Evolutionary conservation across 108 stramenopile genomes (phyloP), one percentile per base, ranked within the genome.

Genomic region (Discostella stelligeroides): DNA sequence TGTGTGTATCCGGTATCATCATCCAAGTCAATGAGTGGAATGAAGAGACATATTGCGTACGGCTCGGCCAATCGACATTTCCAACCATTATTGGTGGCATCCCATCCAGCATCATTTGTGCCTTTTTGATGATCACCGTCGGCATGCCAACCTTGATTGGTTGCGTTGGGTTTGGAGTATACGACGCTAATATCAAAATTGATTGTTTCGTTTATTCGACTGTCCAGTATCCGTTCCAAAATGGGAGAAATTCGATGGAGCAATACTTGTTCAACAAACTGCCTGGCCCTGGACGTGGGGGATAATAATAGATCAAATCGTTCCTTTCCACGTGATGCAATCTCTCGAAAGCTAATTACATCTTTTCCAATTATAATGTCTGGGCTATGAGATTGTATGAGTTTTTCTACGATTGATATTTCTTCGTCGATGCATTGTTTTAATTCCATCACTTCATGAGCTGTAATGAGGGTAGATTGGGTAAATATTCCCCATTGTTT

Each of bases 111-210:
- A 72, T 83, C 82, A 4, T 58, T 49, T 0, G 64, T 68, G 10
- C 80, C 82, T 21, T 61, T 64, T 43, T 67, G 63, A 49, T 87
- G 86, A 25, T 66, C 77, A 10, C 86, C 86, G 47, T 87, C 86
- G 9, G 84, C 80, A 51, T 87, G 86, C 86, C 86, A 87, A 20
- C 82, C 80, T 78, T 87, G 86, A 28, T 85, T 72, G 7, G 56
- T 34, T 18, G 86, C 81, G 8, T 85, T 86, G 12, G 91, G 83
- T 20, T 82, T 84, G 18, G 85, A 79, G 39, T 88, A 82, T 14
- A 92, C 71, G 12, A 89, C 62, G 23, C 83, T 84, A n/a, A 87
- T 47, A 69, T 87, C 86, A 72, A 82, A 84, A 34, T 86, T 81
- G 42, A 84, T 24, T 27, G 78, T 77, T 29, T 68, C 46, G 41